Base-by-base conservation (phyloP, 768 basidiomycete species). In the Tylopilus vinaceipallidus region DNA sequence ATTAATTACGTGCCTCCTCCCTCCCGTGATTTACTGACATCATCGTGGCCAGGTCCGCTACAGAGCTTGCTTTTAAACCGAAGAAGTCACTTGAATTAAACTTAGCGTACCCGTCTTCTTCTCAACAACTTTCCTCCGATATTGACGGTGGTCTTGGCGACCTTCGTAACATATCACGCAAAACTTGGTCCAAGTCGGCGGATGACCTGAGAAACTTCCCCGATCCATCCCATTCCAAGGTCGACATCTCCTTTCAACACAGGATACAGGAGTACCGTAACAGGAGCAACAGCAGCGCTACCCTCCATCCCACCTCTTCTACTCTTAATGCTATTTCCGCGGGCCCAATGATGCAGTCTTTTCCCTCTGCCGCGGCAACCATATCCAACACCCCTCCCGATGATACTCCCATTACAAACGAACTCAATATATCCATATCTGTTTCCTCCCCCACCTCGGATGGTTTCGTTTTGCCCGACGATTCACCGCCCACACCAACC, bases 181-280 rank as follows among this genome's bases (percentile, higher is more conserved):
- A 81, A 63, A 78, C 76, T 12, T 91, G 89, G 89, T 89, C 88
- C 22, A 82, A 74, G 62, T 90, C 87, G 6, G 88, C 81, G 19
- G 89, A 91, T 61, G 89, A 92, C 64, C 76, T 91, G 43, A 77
- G 80, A 58, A 81, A 78, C 62, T 68, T 82, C 42, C 73, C 74
- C 13, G 60, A 63, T 33, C 66, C 57, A 12, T 65, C 65, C 23
- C 56, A 50, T 49, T 58, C 69, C 32, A 70, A 70, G n/a, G 59
- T 76, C 44, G 76, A 78, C 38, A 56, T 75, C 6, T 72, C 75
- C 17, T 72, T 88, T 55, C 82, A 86, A 35, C 79, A 83, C 45
- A 81, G 68, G 76, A 60, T 77, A 84, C 55, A 79, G 75, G 34
- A 83, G 50, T 91, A 91, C 61, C 76, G 88, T 14, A 77, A 73